Evolutionary conservation across 2,329 filamentous ascomycete species (phyloP).

Genomic region (Leptosphaerulina australis): DNA sequence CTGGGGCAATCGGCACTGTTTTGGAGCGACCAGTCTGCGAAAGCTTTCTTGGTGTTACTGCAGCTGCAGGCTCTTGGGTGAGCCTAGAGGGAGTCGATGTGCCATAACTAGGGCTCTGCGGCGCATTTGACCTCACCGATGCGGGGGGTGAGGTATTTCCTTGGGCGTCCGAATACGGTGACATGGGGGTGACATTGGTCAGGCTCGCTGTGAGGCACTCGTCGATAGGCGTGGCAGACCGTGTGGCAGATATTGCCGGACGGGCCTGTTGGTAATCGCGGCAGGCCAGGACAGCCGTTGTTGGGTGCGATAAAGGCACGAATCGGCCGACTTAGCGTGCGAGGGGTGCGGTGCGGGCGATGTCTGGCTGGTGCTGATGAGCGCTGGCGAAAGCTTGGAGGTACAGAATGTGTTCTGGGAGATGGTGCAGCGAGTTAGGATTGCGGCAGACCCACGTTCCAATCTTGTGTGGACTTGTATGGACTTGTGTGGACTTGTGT

Average conservation of each 20-base stretch:
- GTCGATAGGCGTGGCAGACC: conserved; percentile 38
- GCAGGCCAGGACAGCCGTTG: conserved; percentile 27
- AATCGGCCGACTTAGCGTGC: conserved; percentile 23
- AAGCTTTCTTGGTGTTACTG: conserved; percentile 43
- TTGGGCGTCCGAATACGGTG: conserved; percentile 46
- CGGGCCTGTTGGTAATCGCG: conserved; percentile 24
- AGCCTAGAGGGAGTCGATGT: conserved; percentile 11
- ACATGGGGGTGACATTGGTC: conserved; percentile 55
- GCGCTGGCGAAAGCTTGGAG: background rate
- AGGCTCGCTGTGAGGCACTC: conserved; percentile 35
- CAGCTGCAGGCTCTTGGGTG: conserved; percentile 13
- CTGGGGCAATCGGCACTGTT: conserved; percentile 45
- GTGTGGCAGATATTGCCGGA: conserved; percentile 44
- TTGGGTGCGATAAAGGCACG: conserved; percentile 17
- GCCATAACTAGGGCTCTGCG: conserved; percentile 29
- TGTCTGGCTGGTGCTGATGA: conserved; percentile 19
- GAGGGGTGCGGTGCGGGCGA: conserved; percentile 25
- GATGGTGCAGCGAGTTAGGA: conserved; percentile 32
- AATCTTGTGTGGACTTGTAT: conserved; percentile 30
- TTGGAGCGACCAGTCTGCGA: conserved; percentile 48
- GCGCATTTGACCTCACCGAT: conserved; percentile 48
- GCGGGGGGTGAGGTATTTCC: conserved; percentile 49
- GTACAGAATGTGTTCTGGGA: conserved; percentile 8
- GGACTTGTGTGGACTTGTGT: conserved; percentile 31
- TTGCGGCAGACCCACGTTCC: conserved; percentile 39